Conservation (phyloP, 352 stramenopile species). For the Phytophthora parvispora region DNA sequence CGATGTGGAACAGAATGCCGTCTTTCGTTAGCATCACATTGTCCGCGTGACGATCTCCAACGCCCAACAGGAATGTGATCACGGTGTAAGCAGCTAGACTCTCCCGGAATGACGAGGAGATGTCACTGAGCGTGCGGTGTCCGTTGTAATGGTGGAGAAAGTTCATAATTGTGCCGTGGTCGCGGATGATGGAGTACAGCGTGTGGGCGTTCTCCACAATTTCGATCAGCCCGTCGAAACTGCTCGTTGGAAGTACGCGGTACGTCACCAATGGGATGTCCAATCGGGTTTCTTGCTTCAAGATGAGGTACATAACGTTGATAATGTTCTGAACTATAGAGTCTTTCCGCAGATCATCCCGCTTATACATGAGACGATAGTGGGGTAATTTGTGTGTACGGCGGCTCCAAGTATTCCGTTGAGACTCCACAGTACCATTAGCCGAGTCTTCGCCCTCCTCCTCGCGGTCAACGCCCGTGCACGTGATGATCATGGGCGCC, state of each 20-base stretch:
- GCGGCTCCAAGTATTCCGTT: slow-evolving; percentile 44
- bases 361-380: slow-evolving; percentile 92
- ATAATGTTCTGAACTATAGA: slow-evolving; percentile 91
- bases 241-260: slow-evolving; percentile 87
- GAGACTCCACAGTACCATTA: slow-evolving; percentile 34
- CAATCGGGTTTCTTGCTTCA: slow-evolving; percentile 85
- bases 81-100: slow-evolving; percentile 99
- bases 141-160: slow-evolving; percentile 90
- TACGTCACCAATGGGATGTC: slow-evolving; percentile 89
- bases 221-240: slow-evolving; percentile 88
- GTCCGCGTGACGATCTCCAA: slow-evolving; percentile 99
- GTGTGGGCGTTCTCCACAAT: slow-evolving; percentile 91
- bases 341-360: slow-evolving; percentile 88
- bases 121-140: slow-evolving; percentile 87
- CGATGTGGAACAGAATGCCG: slow-evolving; percentile 99
- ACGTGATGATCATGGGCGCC: slow-evolving; percentile 85
- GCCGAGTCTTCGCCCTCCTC: slow-evolving; percentile 66
- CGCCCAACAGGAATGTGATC: slow-evolving; percentile 99
- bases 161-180: slow-evolving; percentile 87
- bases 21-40: slow-evolving; percentile 99
- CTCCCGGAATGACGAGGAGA: slow-evolving; percentile 87
- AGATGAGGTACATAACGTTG: slow-evolving; percentile 91
- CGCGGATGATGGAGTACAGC: slow-evolving; percentile 87
- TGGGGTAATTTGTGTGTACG: slow-evolving; percentile 47
- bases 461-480: slow-evolving; percentile 77